Conservation (phyloP, 1,139 yeast species). For the Saccharomycopsis phalli region DNA sequence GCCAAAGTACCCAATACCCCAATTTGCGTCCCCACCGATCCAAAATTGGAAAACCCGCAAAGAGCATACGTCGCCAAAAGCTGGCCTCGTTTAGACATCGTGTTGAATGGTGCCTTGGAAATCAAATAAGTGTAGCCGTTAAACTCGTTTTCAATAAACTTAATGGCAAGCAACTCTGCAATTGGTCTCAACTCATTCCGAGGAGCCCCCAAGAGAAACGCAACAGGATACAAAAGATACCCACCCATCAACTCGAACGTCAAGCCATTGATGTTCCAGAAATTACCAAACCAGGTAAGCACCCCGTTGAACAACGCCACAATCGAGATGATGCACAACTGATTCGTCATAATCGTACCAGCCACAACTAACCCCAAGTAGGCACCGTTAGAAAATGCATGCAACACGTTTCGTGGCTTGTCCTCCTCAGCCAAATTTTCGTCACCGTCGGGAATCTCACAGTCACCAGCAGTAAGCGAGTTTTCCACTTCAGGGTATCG, state of each 20-base stretch:
- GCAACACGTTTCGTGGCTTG: slow-evolving; percentile 48
- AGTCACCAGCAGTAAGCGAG: slow-evolving; percentile 43
- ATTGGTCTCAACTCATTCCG: slow-evolving; percentile 45
- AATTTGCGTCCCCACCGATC: slow-evolving; percentile 55
- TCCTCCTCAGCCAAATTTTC: slow-evolving; percentile 25
- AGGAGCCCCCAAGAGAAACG: slow-evolving; percentile 56
- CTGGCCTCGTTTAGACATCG: slow-evolving; percentile 44
- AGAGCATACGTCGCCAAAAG: slow-evolving; percentile 57
- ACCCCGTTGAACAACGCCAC: slow-evolving; percentile 53
- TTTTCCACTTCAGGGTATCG: slow-evolving; percentile 55
- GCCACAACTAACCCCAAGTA: slow-evolving; percentile 53
- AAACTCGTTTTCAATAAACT: slow-evolving; percentile 57
- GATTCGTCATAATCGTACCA: slow-evolving; percentile 50
- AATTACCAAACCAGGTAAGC: slow-evolving; percentile 55
- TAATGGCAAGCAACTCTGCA: slow-evolving; percentile 46
- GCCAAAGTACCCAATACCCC: slow-evolving; percentile 56
- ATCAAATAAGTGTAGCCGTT: slow-evolving; percentile 46
- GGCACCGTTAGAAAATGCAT: slow-evolving; percentile 59
- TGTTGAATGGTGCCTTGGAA: slow-evolving; percentile 37
- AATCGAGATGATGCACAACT: slow-evolving; percentile 54
- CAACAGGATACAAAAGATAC: slow-evolving; percentile 52
- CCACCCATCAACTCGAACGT: slow-evolving; percentile 51
- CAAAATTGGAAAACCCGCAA: slow-evolving; percentile 60
- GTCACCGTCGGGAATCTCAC: slow-evolving; percentile 36
- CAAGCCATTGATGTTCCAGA: slow-evolving; percentile 48